phyloP scores from a whole-genome alignment of 768 basidiomycete species.

The Boletus sp. region DNA sequence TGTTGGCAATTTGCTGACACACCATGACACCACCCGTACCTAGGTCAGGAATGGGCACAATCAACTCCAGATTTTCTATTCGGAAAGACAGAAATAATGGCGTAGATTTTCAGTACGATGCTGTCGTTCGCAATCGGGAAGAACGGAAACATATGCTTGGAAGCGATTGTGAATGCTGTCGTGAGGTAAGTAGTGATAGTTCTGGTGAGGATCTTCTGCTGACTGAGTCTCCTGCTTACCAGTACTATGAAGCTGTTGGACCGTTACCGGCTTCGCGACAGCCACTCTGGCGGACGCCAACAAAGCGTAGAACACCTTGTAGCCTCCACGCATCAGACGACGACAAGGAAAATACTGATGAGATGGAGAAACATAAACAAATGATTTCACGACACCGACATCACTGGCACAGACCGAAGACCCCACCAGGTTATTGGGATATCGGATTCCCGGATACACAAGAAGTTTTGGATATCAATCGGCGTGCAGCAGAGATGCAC shows the following conservation, averaged over 20 bases:
- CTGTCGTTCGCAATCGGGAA: conserved; percentile 67
- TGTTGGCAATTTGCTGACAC: not conserved
- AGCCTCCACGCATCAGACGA: conserved; percentile 1
- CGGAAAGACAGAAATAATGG: conserved; percentile 66
- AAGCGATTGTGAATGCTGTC: conserved; percentile 81
- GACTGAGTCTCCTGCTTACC: not conserved
- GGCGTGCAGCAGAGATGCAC: conserved; percentile 70
- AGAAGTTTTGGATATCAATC: conserved; percentile 74
- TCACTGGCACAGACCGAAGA: conserved; percentile 66
- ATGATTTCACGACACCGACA: conserved; percentile 71
- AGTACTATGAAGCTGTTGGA: conserved; percentile 82
- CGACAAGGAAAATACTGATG: conserved; percentile 35
- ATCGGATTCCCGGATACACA: conserved; percentile 91
- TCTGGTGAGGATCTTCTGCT: too few relatives aligned
- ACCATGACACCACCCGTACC: not conserved
- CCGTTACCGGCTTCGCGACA: conserved; percentile 67
- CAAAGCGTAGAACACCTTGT: conserved; percentile 29
- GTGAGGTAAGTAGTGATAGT: conserved; percentile 48
- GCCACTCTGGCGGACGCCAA: conserved; percentile 74
- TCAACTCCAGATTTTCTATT: conserved; percentile 67
- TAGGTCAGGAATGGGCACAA: conserved; percentile 39
- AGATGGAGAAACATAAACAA: conserved; percentile 56
- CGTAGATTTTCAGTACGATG: conserved; percentile 65
- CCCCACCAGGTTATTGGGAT: conserved; percentile 87
- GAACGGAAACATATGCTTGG: conserved; percentile 67